Evolutionary conservation across 495 filamentous ascomycete species (phyloP), one percentile per base, ranked within the genome.

Genomic region (Achaetomiella virescens): DNA sequence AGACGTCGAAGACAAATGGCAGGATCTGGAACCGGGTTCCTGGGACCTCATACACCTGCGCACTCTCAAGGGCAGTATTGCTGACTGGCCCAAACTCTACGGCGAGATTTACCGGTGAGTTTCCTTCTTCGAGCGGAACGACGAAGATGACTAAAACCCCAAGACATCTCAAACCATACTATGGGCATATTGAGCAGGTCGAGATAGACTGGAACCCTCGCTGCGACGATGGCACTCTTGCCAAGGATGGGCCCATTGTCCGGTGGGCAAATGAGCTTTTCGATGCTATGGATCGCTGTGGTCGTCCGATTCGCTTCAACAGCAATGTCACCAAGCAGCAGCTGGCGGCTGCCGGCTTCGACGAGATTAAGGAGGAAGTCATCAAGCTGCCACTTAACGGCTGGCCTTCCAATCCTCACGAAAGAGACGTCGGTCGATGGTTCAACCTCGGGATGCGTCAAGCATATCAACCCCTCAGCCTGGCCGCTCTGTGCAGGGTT

Each of bases 11-110:
- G 81, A 81, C 36, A 82, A 82, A n/a, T 96, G 90, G 90, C 62
- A 68, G 15, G 73, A 79, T 15, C 65, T 93, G 44, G 85, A 85
- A 0, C 81, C 85, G 54, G 80, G 84, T 58, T 86, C 85, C 1
- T 96, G 85, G 76, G 90, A 97, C 70, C 68, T 96, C 43, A 89
- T 96, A 62, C 90, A 96, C 55, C 74, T 95, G 66, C 84, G 89
- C 54, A 82, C 86, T 72, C 83, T 89, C n/a, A 77, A 77, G 57
- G 92, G 92, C 7, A 90, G 88, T 68, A 85, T 97, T 48, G 70
- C 75, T 8, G 84, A 82, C 62, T 97, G 91, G 90, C 77, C 80
- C 18, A 78, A 80, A 49, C 71, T 95, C 29, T 96, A 96, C 67
- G 70, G 70, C 55, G 84, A 84, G 52, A 73, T 85, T 18, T 86